phyloP scores from a whole-genome alignment of 768 basidiomycete species.

The Dioszegia aurantiaca region DNA sequence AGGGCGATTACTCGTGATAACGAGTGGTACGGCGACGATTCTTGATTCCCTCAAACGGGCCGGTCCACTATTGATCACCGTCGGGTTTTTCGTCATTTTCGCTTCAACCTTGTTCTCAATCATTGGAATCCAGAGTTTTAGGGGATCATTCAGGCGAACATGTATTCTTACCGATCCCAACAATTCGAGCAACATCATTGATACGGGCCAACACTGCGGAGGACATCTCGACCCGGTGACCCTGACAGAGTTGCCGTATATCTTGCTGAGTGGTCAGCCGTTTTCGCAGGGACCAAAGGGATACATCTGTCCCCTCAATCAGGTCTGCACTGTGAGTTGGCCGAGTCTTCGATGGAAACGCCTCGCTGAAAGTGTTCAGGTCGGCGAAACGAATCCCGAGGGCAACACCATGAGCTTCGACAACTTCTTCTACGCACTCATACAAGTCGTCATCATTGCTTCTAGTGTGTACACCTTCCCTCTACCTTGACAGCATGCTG shows the following conservation, averaged over 20 bases:
- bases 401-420: constrained; percentile 76
- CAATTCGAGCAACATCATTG: constrained; percentile 45
- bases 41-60: constrained; percentile 89
- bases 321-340: constrained; percentile 67
- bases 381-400: constrained; percentile 60
- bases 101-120: constrained; percentile 86
- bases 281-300: constrained; percentile 63
- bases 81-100: constrained; percentile 87
- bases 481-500: background rate
- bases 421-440: constrained; percentile 71
- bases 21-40: constrained; percentile 90
- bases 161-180: constrained; percentile 52
- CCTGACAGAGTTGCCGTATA: constrained; percentile 56
- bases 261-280: constrained; percentile 54
- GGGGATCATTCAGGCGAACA: constrained; percentile 66
- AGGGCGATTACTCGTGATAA: constrained; percentile 77
- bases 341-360: background rate
- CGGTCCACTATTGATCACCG: constrained; percentile 79
- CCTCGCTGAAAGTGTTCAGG: constrained; percentile 18
- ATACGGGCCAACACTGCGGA: constrained; percentile 66
- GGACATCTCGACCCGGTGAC: constrained; percentile 68
- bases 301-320: constrained; percentile 83
- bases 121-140: constrained; percentile 91
- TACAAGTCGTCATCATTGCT: constrained; percentile 82
- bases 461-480: constrained; percentile 65